phyloP scores from a whole-genome alignment of 805 yeast species.

The Debaryomyces tyrocola region DNA sequence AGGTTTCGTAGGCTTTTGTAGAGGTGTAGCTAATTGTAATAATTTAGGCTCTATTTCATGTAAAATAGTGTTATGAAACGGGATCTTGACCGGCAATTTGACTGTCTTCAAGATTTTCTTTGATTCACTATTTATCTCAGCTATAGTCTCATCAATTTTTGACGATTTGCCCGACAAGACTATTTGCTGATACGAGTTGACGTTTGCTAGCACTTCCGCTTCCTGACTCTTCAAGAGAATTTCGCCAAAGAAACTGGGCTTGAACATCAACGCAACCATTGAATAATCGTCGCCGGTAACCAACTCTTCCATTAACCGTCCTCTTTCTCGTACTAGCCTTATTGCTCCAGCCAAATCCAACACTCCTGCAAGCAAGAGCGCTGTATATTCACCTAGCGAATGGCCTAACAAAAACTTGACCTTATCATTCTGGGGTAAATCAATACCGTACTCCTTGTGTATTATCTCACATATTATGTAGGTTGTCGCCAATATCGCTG shows the following conservation, averaged over 20 bases:
- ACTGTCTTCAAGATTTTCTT: constrained; percentile 24
- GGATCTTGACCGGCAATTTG: constrained; percentile 45
- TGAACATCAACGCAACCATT: constrained; percentile 37
- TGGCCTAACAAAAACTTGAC: constrained; percentile 41
- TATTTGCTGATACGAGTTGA: constrained; percentile 43
- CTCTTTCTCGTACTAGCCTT: constrained; percentile 45
- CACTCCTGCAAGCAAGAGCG: constrained; percentile 36
- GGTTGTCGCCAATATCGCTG: constrained; percentile 48
- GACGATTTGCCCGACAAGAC: constrained; percentile 43
- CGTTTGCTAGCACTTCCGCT: constrained; percentile 44
- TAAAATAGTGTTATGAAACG: constrained; percentile 50
- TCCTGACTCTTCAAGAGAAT: constrained; percentile 17
- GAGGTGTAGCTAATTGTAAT: constrained; percentile 12
- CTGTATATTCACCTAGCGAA: constrained; percentile 53
- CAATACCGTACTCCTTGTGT: constrained; percentile 15
- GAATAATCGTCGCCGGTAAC: constrained; percentile 24
- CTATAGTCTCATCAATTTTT: constrained; percentile 23
- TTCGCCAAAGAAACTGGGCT: constrained; percentile 18
- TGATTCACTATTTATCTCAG: constrained; percentile 11
- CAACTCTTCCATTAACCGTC: constrained; percentile 39
- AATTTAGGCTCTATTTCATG: constrained; percentile 36
- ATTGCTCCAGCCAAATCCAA: constrained; percentile 35
- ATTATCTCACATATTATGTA: constrained; percentile 25
- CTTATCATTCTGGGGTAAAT: constrained; percentile 11
- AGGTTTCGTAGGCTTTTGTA: constrained; percentile 21